Base-by-base conservation (phyloP, 1,284 basidiomycete genomes). In the Polyporus tsugae region DNA sequence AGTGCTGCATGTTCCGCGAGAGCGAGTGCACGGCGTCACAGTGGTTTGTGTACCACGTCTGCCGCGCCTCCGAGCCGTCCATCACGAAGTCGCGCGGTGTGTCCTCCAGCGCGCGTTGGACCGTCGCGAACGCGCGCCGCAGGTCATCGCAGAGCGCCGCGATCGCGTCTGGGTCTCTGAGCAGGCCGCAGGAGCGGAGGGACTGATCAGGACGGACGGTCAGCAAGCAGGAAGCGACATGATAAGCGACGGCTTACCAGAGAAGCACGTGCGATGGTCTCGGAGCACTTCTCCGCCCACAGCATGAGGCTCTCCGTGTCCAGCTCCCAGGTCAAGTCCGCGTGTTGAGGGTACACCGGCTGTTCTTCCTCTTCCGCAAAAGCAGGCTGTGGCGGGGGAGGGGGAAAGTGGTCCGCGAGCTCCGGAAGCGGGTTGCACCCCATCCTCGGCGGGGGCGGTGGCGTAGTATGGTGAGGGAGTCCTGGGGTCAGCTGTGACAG, bases 11-110 rank as follows among this genome's bases (percentile, higher is more conserved):
- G 64, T 76, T 75, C 63, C 75, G 60, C 6, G 15, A 55, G 49
- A 38, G 52, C 6, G 75, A 76, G 25, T 64, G 53, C 25, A 74
- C 62, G 62, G 69, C 49, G 52, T 74, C 64, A 70, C 72, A 74
- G 44, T 75, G 75, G 38, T 67, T 73, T 15, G 70, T 64, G 64
- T 71, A 72, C 75, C 75, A 76, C n/a, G 53, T 57, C 55, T 66
- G 70, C 61, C 70, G 65, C 60, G 65, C 67, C 1, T 72, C 69
- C 9, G 63, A 60, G 19, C 66, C 65, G 58, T 71, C 65, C 13
- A 63, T 35, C 35, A 62, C 44, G 60, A 66, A 70, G 39, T 72
- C 65, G 25, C 64, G 62, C 4, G 75, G 75, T 1, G 72, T 74
- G 35, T 38, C 67, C 29, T 74, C 74, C 4, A 76, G 70, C 55